These are phyloP conservation scores for Capsella bursapastoris DNA, from an alignment of 345 rosid species.

Conservation along the genomic window DNA sequence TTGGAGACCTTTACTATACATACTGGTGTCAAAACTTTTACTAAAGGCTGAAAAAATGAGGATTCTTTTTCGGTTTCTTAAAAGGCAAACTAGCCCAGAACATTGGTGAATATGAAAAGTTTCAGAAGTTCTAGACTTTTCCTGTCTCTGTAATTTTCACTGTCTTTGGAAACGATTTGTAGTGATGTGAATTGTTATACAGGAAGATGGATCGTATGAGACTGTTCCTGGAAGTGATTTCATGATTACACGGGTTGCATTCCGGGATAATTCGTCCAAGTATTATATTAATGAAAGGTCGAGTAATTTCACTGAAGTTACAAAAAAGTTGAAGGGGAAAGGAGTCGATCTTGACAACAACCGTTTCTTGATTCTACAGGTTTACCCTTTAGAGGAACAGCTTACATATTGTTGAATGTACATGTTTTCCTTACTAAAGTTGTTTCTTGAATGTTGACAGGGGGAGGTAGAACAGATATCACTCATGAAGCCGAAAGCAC, in stretches of 20 bases:
- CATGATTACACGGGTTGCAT: constrained; percentile 88
- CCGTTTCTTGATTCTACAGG: constrained; percentile 99
- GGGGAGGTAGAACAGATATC: constrained; percentile 99
- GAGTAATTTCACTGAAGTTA: constrained; percentile 96
- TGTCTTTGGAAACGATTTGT: constrained; percentile 2
- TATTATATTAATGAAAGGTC: constrained; percentile 78
- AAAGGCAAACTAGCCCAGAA: too few species aligned
- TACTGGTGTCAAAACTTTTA: too few species aligned
- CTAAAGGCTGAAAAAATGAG: background rate
- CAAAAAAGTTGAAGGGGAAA: constrained; percentile 85
- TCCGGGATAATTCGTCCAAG: constrained; percentile 94
- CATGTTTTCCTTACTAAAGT: constrained; percentile 5
- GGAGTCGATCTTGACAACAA: constrained; percentile 98
- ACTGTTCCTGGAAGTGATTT: constrained; percentile 91
- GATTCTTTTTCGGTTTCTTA: too few species aligned
- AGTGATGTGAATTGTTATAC: constrained; percentile 30
- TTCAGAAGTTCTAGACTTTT: background rate
- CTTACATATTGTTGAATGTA: constrained; percentile 5
- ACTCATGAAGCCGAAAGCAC: constrained; percentile 96
- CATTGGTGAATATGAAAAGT: too few species aligned
- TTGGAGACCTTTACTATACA: too few species aligned
- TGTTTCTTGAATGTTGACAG: constrained; percentile 51
- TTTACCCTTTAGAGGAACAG: constrained; percentile 29
- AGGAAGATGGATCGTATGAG: constrained; percentile 88
- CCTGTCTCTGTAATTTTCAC: background rate